Base-by-base conservation (phyloP, 495 filamentous ascomycete species). In the Letharia lupina region DNA sequence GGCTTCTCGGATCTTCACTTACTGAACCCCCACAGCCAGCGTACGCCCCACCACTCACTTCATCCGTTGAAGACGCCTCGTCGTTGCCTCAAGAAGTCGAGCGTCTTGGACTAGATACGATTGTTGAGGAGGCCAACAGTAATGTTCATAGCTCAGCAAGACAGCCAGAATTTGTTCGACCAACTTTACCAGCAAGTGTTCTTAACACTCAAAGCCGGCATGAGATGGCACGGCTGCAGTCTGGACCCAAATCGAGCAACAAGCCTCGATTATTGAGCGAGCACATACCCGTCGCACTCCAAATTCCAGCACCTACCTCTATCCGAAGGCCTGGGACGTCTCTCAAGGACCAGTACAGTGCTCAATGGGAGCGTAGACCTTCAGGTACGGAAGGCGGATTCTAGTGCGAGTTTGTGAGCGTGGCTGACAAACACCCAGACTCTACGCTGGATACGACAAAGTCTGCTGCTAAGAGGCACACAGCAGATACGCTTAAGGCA, bases 171-270 rank as follows among this genome's bases (percentile, higher is more conserved):
- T 71, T 71, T 59, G 42, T 58, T 9, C 67, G 74, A 41, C 70
- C 70, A 35, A 41, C 71, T 8, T 3, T 68, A 50, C 54, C 69
- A 60, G 60, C 70, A 59, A 59, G 69, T 39, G 54, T 42, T 39
- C n/a, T 66, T 41, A 70, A 64, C 18, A 40, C 31, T 23, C 37
- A 65, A 68, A 47, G 42, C 23, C 60, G 37, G 23, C 68, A 68
- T 59, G 74, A 79, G 37, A 90, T 89, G 87, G 86, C 82, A 65
- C 79, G 81, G 67, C 71, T 87, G 61, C 71, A 80, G 60, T 75
- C 83, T 44, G 78, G 77, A 63, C 79, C 84, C 13, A 78, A 75
- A 58, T 83, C 84, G 13, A 78, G 77, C 60, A 78, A 78, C 23
- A 84, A 82, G 66, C 79, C 78, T 68, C 79, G 76, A 56, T 74